Evolutionary conservation across 768 basidiomycete species (phyloP), one percentile per base, ranked within the genome.

Genomic region (Dictyophora rubrovolvata): DNA sequence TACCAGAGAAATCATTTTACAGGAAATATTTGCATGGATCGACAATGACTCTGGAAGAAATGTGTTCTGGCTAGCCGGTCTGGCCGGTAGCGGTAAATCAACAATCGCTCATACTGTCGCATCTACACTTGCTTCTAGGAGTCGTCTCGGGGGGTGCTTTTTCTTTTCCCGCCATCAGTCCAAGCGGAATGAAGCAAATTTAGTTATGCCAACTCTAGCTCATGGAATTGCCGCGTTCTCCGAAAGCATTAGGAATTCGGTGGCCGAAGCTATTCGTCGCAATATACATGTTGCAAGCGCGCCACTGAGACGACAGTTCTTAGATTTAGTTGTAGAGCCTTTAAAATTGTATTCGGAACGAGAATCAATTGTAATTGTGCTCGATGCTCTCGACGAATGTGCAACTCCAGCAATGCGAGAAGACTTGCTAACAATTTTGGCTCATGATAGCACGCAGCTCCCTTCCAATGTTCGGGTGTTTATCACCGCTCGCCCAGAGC

Each of bases 61-160:
- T n/a, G 37, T 74, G 6, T 65, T 66, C 48, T 69, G 69, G 64
- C 61, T 75, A 28, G 59, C 54, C 51, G 74, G 71, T 37, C 62
- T 63, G 16, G 72, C 74, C 12, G 75, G 75, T 10, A 65, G 62
- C 10, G 75, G 75, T 10, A 76, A 75, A 62, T 72, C 73, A 1
- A 61, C 73, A 22, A 71, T 76, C 17, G 68, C 73, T 6, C 67
- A 70, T 51, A 22, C 28, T 14, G 21, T 51, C 50, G 50, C 50
- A 22, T 51, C 50, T 20, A 12, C 28, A 14, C 50, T 51, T 51
- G 12, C 50, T 11, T 51, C 50, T 18, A 51, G 12, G 4, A 10
- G 14, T 22, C 50, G 50, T 20, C 50, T 51, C 14, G 50, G 50
- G 3, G 50, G 50, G 12, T 51, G 50, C 20, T 51, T 51, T 12